Evolutionary conservation across 306 rosid genomes (phyloP), one percentile per base, ranked within the genome.

Genomic region (Trifolium subterraneum): DNA sequence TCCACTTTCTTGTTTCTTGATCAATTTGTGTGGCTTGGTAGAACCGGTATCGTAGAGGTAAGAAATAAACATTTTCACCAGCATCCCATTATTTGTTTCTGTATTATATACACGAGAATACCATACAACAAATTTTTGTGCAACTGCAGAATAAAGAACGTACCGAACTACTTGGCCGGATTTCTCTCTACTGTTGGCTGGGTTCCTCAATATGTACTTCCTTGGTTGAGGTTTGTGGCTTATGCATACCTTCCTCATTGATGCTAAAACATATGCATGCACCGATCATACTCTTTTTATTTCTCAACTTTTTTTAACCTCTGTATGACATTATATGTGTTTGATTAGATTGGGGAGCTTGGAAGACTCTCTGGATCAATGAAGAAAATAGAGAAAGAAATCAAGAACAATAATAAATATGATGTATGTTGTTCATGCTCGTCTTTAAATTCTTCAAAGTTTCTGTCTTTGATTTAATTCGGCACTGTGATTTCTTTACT

Each of bases 21-120:
- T 88, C 98, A 93, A 93, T 78, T 93, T 63, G 98, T 89, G 73
- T 93, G 98, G 98, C 96, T 91, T 44, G 88, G 98, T 39, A 91
- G 96, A 79, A 23, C 96, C 0, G 98, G 97, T 51, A 89, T 93
- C 72, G 75, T 87, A 62, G 76, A 91, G 93, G 96, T 91, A 81
- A 10, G 72, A 25, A 61, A 9, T 66, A 41, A 20, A 13, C 70
- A 14, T 67, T 61, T 63, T 72, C 67, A 56, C 25, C 7, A 20
- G 16, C 56, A 38, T 18, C 73, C 62, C 41, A 63, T 78, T 64
- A 20, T 41, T 22, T 77, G 77, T 20, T 72, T 76, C 39, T 70
- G 12, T 74, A 25, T 27, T 7, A 35, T 69, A 4, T 38, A 62
- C 63, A 50, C 25, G 50, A n/a, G n/a, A 63, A 15, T 59, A 15